Evolutionary conservation across 108 stramenopile species (phyloP), one percentile per base, ranked within the genome.

Genomic region (Pseudonitzschia delicatissima): DNA sequence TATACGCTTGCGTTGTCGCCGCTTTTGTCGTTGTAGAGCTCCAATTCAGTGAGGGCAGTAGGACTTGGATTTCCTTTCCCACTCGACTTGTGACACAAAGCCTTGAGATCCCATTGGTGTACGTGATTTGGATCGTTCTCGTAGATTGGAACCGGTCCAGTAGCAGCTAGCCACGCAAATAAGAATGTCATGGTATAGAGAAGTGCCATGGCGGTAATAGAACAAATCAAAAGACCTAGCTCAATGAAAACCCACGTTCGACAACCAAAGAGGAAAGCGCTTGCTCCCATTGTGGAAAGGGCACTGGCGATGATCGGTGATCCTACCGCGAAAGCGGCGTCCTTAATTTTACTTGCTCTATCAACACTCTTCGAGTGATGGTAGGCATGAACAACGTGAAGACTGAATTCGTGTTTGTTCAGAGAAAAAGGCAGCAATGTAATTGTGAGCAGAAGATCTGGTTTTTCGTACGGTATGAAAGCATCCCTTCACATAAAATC

Each of bases 1-100:
- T 67, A 68, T 8, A 74, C 71, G 59, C 40, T 8, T 51, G 2
- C 50, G 29, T 33, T 35, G 34, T 69, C 62, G 15, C 71, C 78
- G 37, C 20, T 26, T 33, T 53, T 49, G 7, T 72, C 28, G 4
- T n/a, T 17, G 52, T 15, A 11, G 31, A 5, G 45, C 26, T 25
- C 25, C 15, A 9, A 13, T 11, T 47, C 44, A 23, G 23, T 21
- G 31, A 36, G 9, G n/a, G n/a, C n/a, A n/a, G n/a, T n/a, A n/a
- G n/a, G n/a, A n/a, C n/a, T n/a, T n/a, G n/a, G n/a, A n/a, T 17
- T 17, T 21, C 15, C 20, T 20, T 13, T 36, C 31, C 36, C 62
- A 9, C 32, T 23, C 35, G 13, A 35, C 17, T 47, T 58, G 21
- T 23, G 25, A 0, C 50, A 51, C 5, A 51, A 13, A 12, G 23